Base-by-base conservation (phyloP, 2,329 filamentous ascomycete species). In the Aureobasidium leucospermi region DNA sequence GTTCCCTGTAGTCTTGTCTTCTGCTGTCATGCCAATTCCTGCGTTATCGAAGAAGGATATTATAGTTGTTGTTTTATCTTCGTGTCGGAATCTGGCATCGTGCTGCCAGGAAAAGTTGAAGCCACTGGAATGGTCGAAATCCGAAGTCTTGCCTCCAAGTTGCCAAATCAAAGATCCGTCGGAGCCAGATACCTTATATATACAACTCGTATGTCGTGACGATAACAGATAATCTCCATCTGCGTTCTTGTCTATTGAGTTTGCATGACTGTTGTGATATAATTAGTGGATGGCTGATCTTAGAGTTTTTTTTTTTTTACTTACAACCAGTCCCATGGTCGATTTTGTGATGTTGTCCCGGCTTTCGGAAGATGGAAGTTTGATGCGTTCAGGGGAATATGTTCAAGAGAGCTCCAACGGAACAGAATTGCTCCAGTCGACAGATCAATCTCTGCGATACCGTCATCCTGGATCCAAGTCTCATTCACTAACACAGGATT, bases 141-240 rank as follows among this genome's bases (percentile, higher is more conserved):
- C 63, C 13, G 60, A 66, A 7, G 62, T 61, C 5, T 63, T 63
- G 6, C 73, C 73, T 28, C 71, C 70, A 3, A 76, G 65, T 16
- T 69, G 66, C 74, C 74, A 76, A 38, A 74, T 65, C 28, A 75
- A 70, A 6, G 60, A 60, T 2, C 72, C 70, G 52, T 72, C 67
- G 6, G 62, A 47, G 3, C 70, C 70, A 7, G 69, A 73, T 19
- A 76, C 67, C 38, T 73, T 62, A 59, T 75, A 75, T 16, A 76
- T 67, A 6, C 68, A 66, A 60, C 73, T 70, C 5, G 71, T 73
- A 59, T 73, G 71, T 4, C 74, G 70, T 34, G 70, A 67, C 0
- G 74, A 75, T 11, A 76, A 63, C 23, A 75, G 46, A 43, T 71
- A 75, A 58, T 76, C 71, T 4, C 74, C 74, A 11, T 68, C 62